Evolutionary conservation across 1,284 basidiomycete species (phyloP).

Genomic region (Mycosarcoma mackinlayi): DNA sequence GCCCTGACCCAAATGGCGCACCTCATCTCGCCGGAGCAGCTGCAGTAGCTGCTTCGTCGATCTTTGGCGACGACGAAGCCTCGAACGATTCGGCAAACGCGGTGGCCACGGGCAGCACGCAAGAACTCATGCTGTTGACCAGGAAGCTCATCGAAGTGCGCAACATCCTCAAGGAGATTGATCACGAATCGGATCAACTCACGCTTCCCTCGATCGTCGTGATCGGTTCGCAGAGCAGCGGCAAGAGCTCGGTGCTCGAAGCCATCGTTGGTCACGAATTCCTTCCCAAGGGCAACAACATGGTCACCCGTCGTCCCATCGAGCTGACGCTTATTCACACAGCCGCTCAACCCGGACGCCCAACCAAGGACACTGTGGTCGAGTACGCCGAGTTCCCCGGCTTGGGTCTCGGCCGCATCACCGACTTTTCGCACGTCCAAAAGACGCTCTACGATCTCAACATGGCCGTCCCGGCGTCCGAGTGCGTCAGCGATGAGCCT

Average conservation of each 20-base stretch:
- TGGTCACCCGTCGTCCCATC: slow-evolving; percentile 98
- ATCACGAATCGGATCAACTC: slow-evolving; percentile 82
- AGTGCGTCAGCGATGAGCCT: slow-evolving; percentile 92
- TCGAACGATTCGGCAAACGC: slow-evolving; percentile 8
- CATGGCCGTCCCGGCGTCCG: slow-evolving; percentile 85
- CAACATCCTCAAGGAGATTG: slow-evolving; percentile 90
- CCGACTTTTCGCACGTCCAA: slow-evolving; percentile 89
- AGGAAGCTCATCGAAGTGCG: slow-evolving; percentile 96
- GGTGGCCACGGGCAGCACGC: slow-evolving; percentile 28
- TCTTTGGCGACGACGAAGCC: slow-evolving; percentile 40
- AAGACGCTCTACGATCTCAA: slow-evolving; percentile 94
- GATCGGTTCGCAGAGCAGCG: slow-evolving; percentile 96
- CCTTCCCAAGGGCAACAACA: slow-evolving; percentile 97
- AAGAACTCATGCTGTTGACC: slow-evolving; percentile 85
- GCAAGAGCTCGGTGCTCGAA: slow-evolving; percentile 96
- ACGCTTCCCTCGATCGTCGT: slow-evolving; percentile 97
- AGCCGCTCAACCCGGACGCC: slow-evolving; percentile 27
- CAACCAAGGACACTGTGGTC: slow-evolving; percentile 71
- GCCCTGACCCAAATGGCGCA: slow-evolving; percentile 23
- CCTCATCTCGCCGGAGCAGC: slow-evolving; percentile 46
- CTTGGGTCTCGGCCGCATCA: slow-evolving; percentile 85
- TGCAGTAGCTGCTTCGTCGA: slow-evolving; percentile 44
- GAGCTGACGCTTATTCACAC: slow-evolving; percentile 97
- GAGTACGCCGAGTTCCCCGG: slow-evolving; percentile 96
- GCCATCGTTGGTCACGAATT: slow-evolving; percentile 98